Conservation (phyloP, 129 eudicot genomes). For the Apium graveolens region DNA sequence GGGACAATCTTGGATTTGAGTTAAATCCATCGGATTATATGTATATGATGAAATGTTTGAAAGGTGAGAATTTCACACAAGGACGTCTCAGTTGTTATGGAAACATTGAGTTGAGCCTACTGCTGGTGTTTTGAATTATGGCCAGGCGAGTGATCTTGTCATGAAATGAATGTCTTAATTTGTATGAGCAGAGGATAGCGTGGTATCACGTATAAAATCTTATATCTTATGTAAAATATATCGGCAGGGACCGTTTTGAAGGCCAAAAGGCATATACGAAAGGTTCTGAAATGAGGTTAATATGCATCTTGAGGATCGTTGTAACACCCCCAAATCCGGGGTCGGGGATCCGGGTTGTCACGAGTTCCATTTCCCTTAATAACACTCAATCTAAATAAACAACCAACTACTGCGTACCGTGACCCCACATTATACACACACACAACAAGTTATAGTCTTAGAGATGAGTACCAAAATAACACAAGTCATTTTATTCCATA, state of each 20-base stretch:
- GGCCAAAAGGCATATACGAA: slow-evolving; percentile 29
- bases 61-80: slow-evolving; percentile 11
- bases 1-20: slow-evolving; percentile 23
- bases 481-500: no score
- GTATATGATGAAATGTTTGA: slow-evolving; percentile 16
- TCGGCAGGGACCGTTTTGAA: not conserved
- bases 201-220: not conserved
- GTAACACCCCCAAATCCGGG: no score
- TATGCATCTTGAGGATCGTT: slow-evolving; percentile 55
- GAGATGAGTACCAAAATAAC: no score
- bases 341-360: no score
- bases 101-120: slow-evolving; percentile 20
- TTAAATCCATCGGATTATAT: slow-evolving; percentile 19
- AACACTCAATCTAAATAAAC: no score
- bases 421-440: no score
- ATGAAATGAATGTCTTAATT: not conserved
- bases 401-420: no score
- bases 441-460: no score
- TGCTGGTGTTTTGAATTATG: slow-evolving; percentile 26
- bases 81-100: slow-evolving; percentile 15
- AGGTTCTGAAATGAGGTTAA: slow-evolving; percentile 61
- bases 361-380: no score
- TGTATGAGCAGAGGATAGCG: not conserved
- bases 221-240: not conserved
- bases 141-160: slow-evolving; percentile 11